phyloP scores from a whole-genome alignment of 192 early-diverging fungal species.

The Entomortierella beljakovae region DNA sequence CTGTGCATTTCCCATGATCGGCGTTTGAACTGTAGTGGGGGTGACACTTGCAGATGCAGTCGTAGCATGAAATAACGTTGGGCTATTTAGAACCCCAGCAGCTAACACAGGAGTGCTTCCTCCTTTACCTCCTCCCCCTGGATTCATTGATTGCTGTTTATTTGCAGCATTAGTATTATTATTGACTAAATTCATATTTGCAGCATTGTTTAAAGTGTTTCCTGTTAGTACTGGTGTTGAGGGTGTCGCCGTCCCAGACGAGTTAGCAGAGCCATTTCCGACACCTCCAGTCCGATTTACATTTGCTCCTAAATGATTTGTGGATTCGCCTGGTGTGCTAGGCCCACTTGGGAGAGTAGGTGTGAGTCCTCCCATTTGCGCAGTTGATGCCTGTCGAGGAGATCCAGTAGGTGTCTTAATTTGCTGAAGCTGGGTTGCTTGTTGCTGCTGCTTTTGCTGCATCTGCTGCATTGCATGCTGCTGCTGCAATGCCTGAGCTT shows the following conservation, averaged over 20 bases:
- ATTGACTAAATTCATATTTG: neutral
- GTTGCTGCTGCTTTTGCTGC: conserved; percentile 45
- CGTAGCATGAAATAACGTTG: conserved; percentile 40
- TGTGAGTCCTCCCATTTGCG: conserved; percentile 51
- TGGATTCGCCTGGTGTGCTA: conserved; percentile 44
- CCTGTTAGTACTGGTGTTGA: conserved; percentile 45
- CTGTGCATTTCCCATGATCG: conserved; percentile 48
- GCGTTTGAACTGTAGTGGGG: conserved; percentile 31
- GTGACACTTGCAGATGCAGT: conserved; percentile 21
- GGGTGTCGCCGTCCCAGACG: conserved; percentile 46
- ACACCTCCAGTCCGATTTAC: conserved; percentile 16
- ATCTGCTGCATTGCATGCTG: conserved; percentile 45
- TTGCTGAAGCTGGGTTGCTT: conserved; percentile 44
- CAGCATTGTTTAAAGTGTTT: conserved; percentile 13
- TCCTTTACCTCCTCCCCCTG: conserved; percentile 23
- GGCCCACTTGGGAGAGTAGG: conserved; percentile 49
- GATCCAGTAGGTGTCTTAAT: conserved; percentile 53
- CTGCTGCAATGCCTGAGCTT: conserved; percentile 24
- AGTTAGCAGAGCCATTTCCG: conserved; percentile 41
- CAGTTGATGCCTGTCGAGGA: conserved; percentile 48
- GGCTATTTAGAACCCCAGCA: conserved; percentile 36
- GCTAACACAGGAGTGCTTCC: conserved; percentile 42
- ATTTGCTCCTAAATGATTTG: conserved; percentile 18
- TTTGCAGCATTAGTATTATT: conserved; percentile 11
- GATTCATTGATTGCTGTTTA: conserved; percentile 16